Conservation (phyloP, 768 basidiomycete genomes). For the Suillus subaureus region DNA sequence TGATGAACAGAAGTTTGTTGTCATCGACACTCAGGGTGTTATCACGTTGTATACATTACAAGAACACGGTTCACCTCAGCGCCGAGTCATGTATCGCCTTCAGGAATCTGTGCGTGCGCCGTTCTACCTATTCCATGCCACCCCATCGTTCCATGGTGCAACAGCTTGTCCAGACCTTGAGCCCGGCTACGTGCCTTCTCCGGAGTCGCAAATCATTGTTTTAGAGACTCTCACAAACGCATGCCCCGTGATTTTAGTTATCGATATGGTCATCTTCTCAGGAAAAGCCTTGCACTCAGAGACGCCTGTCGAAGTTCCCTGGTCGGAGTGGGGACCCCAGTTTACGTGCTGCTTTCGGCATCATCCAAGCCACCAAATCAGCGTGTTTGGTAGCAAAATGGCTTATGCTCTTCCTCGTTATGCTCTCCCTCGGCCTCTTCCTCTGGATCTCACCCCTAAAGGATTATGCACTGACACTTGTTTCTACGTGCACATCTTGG, state of each 20-base stretch:
- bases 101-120: neutral
- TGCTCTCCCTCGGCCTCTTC: neutral
- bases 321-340: neutral
- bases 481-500: slow-evolving; percentile 1
- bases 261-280: slow-evolving; percentile 3
- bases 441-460: neutral
- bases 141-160: neutral
- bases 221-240: neutral
- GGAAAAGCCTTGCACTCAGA: neutral
- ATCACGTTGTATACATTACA: neutral
- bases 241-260: neutral
- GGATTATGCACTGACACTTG: too few species aligned
- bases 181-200: neutral
- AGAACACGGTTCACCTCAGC: neutral
- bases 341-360: neutral
- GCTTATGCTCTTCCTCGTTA: neutral
- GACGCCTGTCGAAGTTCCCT: neutral
- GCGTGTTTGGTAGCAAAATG: neutral
- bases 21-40: neutral
- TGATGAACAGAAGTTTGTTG: neutral
- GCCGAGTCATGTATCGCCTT: neutral
- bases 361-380: neutral
- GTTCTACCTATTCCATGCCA: neutral
- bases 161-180: neutral
- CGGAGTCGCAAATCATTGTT: neutral